Base-by-base conservation (phyloP, 2,329 filamentous ascomycete genomes). In the Aaosphaeria pasadenensis region DNA sequence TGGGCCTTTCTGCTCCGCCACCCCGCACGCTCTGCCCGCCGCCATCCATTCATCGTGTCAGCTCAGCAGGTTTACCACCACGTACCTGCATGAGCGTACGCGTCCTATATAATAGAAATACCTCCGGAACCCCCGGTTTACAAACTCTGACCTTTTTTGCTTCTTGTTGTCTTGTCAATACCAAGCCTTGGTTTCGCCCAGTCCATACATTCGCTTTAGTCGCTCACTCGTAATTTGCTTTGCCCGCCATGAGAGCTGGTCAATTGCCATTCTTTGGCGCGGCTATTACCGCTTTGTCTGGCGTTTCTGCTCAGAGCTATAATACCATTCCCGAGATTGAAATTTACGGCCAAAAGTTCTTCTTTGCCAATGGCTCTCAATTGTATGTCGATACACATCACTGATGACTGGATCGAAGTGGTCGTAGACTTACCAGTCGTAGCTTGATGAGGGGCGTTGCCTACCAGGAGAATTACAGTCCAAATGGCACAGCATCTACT, bases 401-500 rank as follows among this genome's bases (percentile, higher is more conserved):
- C 13, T 17, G 29, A 41, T 30, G 13, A 28, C n/a, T 30, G 2
- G 17, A 24, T 24, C 2, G 17, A 24, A 9, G 4, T n/a, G n/a
- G 31, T 30, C 11, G 40, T 49, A 31, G 40, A 42, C 46, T 54
- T 56, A 53, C 55, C 49, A 35, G 5, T 36, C 30, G 28, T 46
- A 83, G 80, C 75, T 94, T 84, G 79, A 88, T 97, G 69, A 89
- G 87, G 71, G 94, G 94, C 74, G 80, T 99, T 59, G 94, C 94
- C 57, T 99, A 99, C 77, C 94, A 99, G 78, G 84, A 69, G 67
- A 76, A 71, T 60, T 69, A 65, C 53, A 48, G 42, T 28, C 56
- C 60, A 43, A 59, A 63, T 35, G 57, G 59, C 48, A 59, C 57
- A 11, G 30, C 46, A 35, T 40, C 11, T 9, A 33, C 55, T 33